Conservation (phyloP, 2,329 filamentous ascomycete species). For the Sordariomycetes sp. region DNA sequence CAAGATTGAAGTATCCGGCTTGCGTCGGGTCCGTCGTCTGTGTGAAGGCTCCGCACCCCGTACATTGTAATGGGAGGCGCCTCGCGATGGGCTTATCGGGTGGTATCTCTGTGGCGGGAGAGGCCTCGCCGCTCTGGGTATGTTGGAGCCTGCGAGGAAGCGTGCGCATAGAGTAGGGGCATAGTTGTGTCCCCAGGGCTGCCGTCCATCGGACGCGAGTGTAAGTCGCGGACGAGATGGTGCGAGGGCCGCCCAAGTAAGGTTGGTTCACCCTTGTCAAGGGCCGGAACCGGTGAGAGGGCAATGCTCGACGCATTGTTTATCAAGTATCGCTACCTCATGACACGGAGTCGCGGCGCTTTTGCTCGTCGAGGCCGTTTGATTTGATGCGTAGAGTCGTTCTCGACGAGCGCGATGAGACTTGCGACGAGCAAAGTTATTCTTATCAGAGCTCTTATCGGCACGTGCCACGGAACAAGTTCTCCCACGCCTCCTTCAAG, state of each 20-base stretch:
- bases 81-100: slow-evolving; percentile 1
- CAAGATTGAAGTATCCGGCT: slow-evolving; percentile 45
- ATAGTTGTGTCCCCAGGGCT: not conserved
- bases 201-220: not conserved
- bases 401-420: too few species aligned
- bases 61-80: slow-evolving; percentile 44
- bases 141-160: not conserved
- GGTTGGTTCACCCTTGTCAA: not conserved
- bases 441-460: not conserved
- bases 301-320: slow-evolving; percentile 32
- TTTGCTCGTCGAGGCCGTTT: not conserved
- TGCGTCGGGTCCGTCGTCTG: slow-evolving; percentile 40
- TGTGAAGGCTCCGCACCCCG: slow-evolving; percentile 54
- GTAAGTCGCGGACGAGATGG: not conserved
- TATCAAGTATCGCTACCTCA: not conserved
- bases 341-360: not conserved
- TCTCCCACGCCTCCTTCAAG: not conserved
- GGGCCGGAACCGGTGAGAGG: slow-evolving; percentile 27
- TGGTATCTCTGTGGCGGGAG: not conserved
- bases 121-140: not conserved
- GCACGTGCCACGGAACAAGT: not conserved
- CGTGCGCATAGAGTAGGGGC: not conserved
- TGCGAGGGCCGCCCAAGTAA: not conserved
- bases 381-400: too few species aligned
- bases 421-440: not conserved